Conservation (phyloP, 148 eudicot species). For the Linanthus parryae region DNA sequence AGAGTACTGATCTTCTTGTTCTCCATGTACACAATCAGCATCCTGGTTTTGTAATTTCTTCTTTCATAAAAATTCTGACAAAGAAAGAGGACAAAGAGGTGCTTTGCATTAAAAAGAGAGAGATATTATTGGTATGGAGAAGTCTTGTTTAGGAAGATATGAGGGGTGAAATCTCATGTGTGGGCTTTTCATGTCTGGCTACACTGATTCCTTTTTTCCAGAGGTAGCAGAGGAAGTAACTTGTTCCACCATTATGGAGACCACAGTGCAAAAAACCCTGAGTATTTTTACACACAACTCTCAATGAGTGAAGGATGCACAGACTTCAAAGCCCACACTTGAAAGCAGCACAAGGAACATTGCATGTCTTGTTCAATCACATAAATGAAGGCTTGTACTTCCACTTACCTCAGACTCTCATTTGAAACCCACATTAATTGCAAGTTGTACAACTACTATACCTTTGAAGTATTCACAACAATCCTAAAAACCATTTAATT, state of each 20-base stretch:
- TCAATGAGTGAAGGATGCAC: conserved; percentile 26
- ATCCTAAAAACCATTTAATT: conserved; percentile 35
- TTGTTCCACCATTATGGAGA: conserved; percentile 5
- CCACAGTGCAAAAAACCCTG: conserved; percentile 14
- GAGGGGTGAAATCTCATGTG: conserved; percentile 5
- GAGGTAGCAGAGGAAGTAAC: neutral
- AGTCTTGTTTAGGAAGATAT: too few relatives aligned
- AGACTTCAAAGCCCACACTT: conserved; percentile 40
- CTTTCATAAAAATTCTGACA: too few relatives aligned
- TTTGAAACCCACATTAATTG: neutral
- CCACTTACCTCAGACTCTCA: neutral
- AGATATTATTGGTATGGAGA: too few relatives aligned
- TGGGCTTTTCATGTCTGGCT: conserved; percentile 10
- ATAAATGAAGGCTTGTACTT: conserved; percentile 21
- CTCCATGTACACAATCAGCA: too few relatives aligned
- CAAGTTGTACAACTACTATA: too few relatives aligned
- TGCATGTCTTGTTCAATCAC: conserved; percentile 47
- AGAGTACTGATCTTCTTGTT: too few relatives aligned
- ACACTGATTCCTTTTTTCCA: neutral
- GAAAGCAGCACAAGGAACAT: conserved; percentile 50
- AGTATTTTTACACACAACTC: conserved; percentile 16
- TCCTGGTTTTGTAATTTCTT: too few relatives aligned
- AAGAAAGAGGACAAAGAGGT: too few relatives aligned
- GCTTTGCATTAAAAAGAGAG: too few relatives aligned
- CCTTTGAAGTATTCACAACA: too few relatives aligned